Conservation (phyloP, 2,329 filamentous ascomycete species). For the Elsinoe fawcettii region DNA sequence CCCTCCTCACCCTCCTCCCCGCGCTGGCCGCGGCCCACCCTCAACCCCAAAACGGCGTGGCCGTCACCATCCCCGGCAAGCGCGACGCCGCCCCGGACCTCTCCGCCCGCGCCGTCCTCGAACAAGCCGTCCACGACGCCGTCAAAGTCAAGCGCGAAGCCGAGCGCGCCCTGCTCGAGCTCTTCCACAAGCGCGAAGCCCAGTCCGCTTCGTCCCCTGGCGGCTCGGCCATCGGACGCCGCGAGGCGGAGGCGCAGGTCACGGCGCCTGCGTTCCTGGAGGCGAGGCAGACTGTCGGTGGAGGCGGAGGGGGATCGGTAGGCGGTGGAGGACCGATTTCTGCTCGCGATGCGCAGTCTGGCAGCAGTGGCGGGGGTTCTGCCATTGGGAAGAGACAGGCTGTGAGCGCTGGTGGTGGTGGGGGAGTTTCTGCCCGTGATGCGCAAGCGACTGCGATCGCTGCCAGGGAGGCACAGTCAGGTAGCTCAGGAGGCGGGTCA, state of each 20-base stretch:
- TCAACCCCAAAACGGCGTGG: background rate
- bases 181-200: background rate
- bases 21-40: background rate
- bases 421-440: background rate
- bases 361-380: background rate
- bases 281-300: background rate
- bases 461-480: background rate
- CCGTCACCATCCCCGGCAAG: background rate
- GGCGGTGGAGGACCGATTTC: too few species aligned
- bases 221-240: background rate
- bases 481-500: background rate
- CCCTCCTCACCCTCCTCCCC: background rate
- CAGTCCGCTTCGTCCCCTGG: background rate
- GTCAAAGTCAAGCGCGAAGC: background rate
- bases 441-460: background rate
- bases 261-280: background rate
- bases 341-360: too few species aligned
- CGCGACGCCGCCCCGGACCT: background rate
- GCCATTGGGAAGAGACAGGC: background rate
- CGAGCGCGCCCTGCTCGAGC: constrained; percentile 3
- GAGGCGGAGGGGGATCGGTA: background rate
- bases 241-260: background rate
- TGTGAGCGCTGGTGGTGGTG: background rate
- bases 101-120: constrained; percentile 14
- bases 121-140: background rate